Base-by-base conservation (phyloP, 2,329 filamentous ascomycete species). In the Macrophomina tecta region DNA sequence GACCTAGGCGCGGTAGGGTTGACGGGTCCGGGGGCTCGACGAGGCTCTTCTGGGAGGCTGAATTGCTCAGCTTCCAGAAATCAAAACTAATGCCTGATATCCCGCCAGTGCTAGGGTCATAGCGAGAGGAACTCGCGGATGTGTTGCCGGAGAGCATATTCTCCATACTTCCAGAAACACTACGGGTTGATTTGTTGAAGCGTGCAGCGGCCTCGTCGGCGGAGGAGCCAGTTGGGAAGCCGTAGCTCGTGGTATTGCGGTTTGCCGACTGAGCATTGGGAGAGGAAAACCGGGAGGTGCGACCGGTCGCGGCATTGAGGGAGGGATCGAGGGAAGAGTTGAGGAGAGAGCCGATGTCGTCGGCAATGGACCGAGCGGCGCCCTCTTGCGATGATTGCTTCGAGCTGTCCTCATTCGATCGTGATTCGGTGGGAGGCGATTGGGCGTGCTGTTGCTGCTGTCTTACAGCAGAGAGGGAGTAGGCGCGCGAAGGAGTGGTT, bases 1-100 rank as follows among this genome's bases (percentile, higher is more conserved):
- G 73, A 12, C 73, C 71, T 30, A 79, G 69, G 30, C 74, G 74
- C 53, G 66, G 51, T 32, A 78, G 69, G 5, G 72, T 72, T 16
- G 51, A 42, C 32, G 56, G 40, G 18, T 63, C 48, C 23, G 64
- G 64, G 34, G 64, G 64, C 64, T 40, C 55, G 12, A 66, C 28
- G 32, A 66, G 46, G 23, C 36, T 42, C 14, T 52, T 42, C 34
- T 23, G 32, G 12, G 53, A 5, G 36, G 6, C 2, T 23, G 16
- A 9, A 38, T 1, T 42, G 16, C 36, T 6, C 36, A 16, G 18
- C 28, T 18, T 9, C 23, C 45, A 14, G 58, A 18, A n/a, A 40
- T 40, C 52, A 46, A 49, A 32, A 9, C 18, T 36, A 23, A 23
- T 23, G 23, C 23, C 23, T 32, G 18, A 9, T 42, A 53, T 14